These are phyloP conservation scores for Lentinula boryana DNA, from an alignment of 768 basidiomycete genomes.

Conservation along the genomic window DNA sequence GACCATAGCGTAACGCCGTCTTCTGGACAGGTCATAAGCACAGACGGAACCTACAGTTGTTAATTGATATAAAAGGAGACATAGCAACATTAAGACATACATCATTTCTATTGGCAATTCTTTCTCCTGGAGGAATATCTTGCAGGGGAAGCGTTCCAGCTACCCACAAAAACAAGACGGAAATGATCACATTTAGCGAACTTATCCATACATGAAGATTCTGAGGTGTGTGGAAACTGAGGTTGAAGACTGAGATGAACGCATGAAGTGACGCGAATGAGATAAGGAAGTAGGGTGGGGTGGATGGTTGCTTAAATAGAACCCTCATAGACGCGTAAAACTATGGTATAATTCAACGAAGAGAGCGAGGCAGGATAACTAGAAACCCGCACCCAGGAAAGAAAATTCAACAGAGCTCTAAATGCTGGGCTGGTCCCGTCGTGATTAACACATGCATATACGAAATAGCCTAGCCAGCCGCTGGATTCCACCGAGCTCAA, in stretches of 20 bases:
- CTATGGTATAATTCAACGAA: constrained; percentile 21
- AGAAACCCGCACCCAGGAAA: constrained; percentile 44
- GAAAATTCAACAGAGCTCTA: constrained; percentile 25
- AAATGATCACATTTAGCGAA: constrained; percentile 22
- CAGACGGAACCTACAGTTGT: constrained; percentile 41
- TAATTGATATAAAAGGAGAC: background rate
- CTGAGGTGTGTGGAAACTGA: constrained; percentile 18
- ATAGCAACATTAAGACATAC: constrained; percentile 25
- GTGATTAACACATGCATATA: constrained; percentile 23
- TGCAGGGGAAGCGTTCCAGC: constrained; percentile 56
- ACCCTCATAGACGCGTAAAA: constrained; percentile 35
- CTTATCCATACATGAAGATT: constrained; percentile 6
- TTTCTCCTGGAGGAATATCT: constrained; percentile 32
- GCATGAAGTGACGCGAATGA: constrained; percentile 33
- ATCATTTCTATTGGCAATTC: constrained; percentile 44
- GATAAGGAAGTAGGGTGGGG: constrained; percentile 48
- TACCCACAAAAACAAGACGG: constrained; percentile 37
- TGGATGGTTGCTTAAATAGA: constrained; percentile 34
- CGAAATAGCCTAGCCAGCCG: constrained; percentile 37
- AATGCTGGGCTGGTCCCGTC: constrained; percentile 14
- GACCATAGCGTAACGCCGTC: constrained; percentile 59
- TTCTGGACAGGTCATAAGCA: constrained; percentile 50
- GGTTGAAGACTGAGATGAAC: constrained; percentile 28
- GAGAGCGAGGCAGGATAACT: background rate
- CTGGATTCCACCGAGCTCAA: constrained; percentile 33